Percentiles rank a stretch among this genome's conserved stretches.
phyloP scores from a whole-genome alignment of 1,284 basidiomycete genomes.

The Coriolopsis trogii region DNA sequence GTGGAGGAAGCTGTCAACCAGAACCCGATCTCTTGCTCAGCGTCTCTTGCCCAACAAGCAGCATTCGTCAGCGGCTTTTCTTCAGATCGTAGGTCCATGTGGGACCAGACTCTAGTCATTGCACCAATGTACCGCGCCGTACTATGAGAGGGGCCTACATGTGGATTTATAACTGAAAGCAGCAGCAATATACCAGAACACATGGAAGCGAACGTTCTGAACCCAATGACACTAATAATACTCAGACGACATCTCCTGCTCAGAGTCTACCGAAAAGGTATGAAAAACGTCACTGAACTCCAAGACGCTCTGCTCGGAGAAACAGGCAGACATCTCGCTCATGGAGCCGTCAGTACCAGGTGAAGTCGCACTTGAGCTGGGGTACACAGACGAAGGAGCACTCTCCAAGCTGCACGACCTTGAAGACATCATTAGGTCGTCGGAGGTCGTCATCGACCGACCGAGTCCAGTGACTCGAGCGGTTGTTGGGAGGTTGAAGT shows the following conservation, averaged over 20 bases:
- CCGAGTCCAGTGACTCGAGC: no score
- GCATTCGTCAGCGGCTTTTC: constrained; percentile 1
- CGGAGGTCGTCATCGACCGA: no score
- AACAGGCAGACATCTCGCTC: not conserved
- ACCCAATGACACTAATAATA: not conserved
- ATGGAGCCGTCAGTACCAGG: not conserved
- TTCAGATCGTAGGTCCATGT: constrained; percentile 16
- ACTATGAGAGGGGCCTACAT: no score
- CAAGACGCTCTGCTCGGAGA: not conserved
- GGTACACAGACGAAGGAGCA: not conserved
- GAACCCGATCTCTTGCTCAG: not conserved
- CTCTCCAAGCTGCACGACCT: not conserved
- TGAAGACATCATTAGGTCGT: no score
- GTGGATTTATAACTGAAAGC: no score
- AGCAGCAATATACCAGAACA: not conserved
- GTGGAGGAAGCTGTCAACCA: not conserved
- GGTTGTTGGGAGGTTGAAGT: no score
- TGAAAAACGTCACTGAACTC: not conserved
- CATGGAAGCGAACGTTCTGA: not conserved
- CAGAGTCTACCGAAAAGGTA: not conserved
- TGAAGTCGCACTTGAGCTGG: no score
- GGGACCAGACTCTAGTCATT: not conserved
- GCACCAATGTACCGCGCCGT: no score
- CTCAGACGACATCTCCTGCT: no score
- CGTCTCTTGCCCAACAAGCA: not conserved